phyloP scores from a whole-genome alignment of 108 stramenopile species.

The Nannochloropsis salina region DNA sequence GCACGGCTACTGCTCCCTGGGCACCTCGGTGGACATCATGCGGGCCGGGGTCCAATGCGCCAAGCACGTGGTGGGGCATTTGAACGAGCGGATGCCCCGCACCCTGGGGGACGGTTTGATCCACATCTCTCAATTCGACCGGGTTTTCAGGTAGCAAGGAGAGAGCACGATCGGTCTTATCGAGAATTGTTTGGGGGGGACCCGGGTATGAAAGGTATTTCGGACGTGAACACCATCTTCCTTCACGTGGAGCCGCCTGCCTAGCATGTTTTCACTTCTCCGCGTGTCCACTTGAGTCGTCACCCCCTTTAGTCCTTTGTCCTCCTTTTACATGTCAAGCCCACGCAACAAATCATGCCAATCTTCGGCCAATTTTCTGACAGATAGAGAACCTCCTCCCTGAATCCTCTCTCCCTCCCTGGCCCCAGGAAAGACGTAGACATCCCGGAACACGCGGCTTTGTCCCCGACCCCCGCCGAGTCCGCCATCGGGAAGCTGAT shows the following conservation, averaged over 20 bases:
- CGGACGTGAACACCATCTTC: too few relatives aligned
- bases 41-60: constrained; percentile 43
- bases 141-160: constrained; percentile 21
- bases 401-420: background rate
- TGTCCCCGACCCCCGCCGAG: background rate
- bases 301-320: too few relatives aligned
- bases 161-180: too few relatives aligned
- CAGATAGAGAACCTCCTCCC: background rate
- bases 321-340: too few relatives aligned
- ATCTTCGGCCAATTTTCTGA: too few relatives aligned
- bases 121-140: constrained; percentile 39
- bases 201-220: too few relatives aligned
- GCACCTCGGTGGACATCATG: constrained; percentile 39
- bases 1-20: constrained; percentile 44
- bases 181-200: too few relatives aligned
- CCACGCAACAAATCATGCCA: too few relatives aligned
- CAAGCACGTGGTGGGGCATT: constrained; percentile 23
- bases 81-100: constrained; percentile 45
- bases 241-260: too few relatives aligned
- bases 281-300: too few relatives aligned
- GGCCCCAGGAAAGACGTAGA: constrained; percentile 9
- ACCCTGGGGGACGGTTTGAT: constrained; percentile 42
- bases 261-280: too few relatives aligned
- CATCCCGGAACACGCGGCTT: background rate
- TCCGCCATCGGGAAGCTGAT: constrained; percentile 34